Conservation (phyloP, 768 basidiomycete species). For the Strobilomyces confusus region DNA sequence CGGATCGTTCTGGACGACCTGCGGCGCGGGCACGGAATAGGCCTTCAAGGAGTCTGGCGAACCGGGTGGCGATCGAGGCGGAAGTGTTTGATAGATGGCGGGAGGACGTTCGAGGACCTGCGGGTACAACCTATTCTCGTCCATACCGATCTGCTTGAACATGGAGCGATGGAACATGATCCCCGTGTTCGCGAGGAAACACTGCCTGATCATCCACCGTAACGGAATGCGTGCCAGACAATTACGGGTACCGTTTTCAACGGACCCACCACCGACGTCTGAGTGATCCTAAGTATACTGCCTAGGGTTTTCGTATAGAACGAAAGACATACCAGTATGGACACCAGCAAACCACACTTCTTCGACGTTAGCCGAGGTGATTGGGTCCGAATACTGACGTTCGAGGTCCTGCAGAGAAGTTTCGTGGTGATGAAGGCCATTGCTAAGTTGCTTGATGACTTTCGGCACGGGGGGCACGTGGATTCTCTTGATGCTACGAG, state of each 20-base stretch:
- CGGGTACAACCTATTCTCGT: slow-evolving; percentile 44
- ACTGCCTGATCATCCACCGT: slow-evolving; percentile 75
- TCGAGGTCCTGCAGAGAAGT: slow-evolving; percentile 36
- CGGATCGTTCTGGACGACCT: slow-evolving; percentile 9
- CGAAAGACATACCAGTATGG: slow-evolving; percentile 53
- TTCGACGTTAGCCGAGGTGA: slow-evolving; percentile 51
- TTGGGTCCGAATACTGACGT: slow-evolving; percentile 33
- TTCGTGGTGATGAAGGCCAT: slow-evolving; percentile 6
- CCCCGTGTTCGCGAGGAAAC: slow-evolving; percentile 51
- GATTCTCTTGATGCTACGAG: slow-evolving; percentile 29
- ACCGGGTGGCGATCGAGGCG: slow-evolving; percentile 9
- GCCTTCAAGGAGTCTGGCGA: slow-evolving; percentile 14
- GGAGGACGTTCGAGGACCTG: slow-evolving; percentile 39
- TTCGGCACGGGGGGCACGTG: neutral
- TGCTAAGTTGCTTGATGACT: neutral
- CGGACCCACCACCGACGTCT: slow-evolving; percentile 78
- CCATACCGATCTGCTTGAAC: slow-evolving; percentile 44
- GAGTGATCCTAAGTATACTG: neutral
- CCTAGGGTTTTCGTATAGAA: neutral
- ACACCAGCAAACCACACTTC: slow-evolving; percentile 83
- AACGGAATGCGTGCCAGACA: slow-evolving; percentile 68
- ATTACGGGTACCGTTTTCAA: slow-evolving; percentile 51
- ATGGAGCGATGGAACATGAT: slow-evolving; percentile 52
- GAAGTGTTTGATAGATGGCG: slow-evolving; percentile 30
- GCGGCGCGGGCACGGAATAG: slow-evolving; percentile 14